Base-by-base conservation (phyloP, 768 basidiomycete genomes). In the Collybia nuda region DNA sequence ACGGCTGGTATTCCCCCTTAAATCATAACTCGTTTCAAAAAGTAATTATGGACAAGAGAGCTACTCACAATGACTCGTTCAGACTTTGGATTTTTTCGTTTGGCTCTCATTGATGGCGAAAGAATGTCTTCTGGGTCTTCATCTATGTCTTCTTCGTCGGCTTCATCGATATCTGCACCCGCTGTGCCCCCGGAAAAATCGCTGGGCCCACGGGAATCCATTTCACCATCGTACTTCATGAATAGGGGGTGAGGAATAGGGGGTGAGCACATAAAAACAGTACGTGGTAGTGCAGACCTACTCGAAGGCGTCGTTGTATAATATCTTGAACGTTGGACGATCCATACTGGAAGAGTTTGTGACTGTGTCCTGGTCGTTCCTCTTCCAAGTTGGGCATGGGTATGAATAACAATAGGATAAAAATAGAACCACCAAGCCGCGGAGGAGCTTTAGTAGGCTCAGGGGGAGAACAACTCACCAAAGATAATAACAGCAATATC, bases 401-500 rank as follows among this genome's bases (percentile, higher is more conserved):
- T 28, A 28, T 28, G 28, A 28, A 28, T 28, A 11, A 28, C n/a
- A 11, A 11, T 5, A 28, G 64, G 17, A 40, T 51, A 28, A 24
- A 50, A 66, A 69, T 72, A 67, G 72, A 76, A 74, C 78, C 74
- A 75, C 71, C 70, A 71, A 62, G 56, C 58, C 63, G 58, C 55
- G 56, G 40, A 17, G 22, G 43, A 7, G 36, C 26, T 24, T 42
- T 50, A 32, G 21, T 36, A 11, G 19, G 22, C 32, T 28, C 6
- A 15, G 4, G 11, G 29, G 35, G 12, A 14, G 1, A 37, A 8
- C 18, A 47, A 56, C 60, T 21, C 46, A 70, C 69, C 90, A 55
- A 93, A 91, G 65, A 93, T 89, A 66, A 92, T 88, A 65, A 93
- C 89, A 4, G 88, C 88, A 37, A 93, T 88, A 60, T 92, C 90